Evolutionary conservation across 2,329 filamentous ascomycete species (phyloP), one percentile per base, ranked within the genome.

Genomic region (Aureobasidium zeae): DNA sequence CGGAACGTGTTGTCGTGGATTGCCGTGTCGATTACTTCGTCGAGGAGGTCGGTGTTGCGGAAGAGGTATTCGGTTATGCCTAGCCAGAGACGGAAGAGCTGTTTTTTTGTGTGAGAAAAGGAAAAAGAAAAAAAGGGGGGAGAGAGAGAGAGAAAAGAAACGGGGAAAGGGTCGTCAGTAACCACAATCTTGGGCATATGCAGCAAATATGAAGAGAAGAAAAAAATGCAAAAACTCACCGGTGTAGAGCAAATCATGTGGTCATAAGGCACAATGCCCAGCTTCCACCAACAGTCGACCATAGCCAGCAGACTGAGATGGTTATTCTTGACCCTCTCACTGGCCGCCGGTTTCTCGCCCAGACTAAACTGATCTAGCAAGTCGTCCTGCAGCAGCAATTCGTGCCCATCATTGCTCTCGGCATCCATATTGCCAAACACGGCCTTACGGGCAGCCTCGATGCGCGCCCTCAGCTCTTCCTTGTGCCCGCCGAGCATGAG

Each of bases 211-310:
- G n/a, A n/a, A n/a, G n/a, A n/a, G n/a, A n/a, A n/a, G n/a, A n/a
- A n/a, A n/a, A n/a, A n/a, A n/a, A n/a, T n/a, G n/a, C n/a, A n/a
- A n/a, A n/a, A n/a, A 67, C 74, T 60, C 58, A 80, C 76, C 36
- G 91, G 91, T 28, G 91, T 98, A 43, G 87, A 94, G 69, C 91
- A 98, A 53, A 98, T 93, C 88, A 98, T 98, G 69, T 98, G 93
- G 64, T 98, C 89, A 63, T 98, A 98, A 1, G 91, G 91, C 35
- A 93, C 83, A 55, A 95, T 98, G 24, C 80, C 83, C 33, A 96
- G 74, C 53, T 86, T 85, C 59, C 85, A 91, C 91, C 91, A 98
- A 66, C 89, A 96, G 67, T 98, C 91, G 31, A 96, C 93, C 77
- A 98, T 98, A 34, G 88, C 91, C 32, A 98, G 73, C 46, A 98